phyloP scores from a whole-genome alignment of 1,139 yeast species.

The Nakaseomyces nivariensis region DNA sequence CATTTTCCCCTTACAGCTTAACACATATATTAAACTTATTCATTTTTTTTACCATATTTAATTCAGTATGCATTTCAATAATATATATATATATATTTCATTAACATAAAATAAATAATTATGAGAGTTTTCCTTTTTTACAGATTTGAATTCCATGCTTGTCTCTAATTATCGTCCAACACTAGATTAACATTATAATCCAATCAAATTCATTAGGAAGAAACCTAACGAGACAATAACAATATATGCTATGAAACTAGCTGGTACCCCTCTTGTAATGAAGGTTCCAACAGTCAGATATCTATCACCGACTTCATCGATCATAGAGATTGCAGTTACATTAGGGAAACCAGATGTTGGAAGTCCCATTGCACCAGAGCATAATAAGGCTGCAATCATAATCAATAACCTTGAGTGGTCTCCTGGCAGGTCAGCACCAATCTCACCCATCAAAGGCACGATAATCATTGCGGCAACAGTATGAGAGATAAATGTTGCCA shows the following conservation, averaged over 20 bases:
- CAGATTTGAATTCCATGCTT: no score
- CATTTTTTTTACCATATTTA: background rate
- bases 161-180: no score
- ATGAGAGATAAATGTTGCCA: slow-evolving; percentile 91
- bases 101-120: background rate
- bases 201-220: slow-evolving; percentile 51
- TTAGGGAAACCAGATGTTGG: slow-evolving; percentile 97
- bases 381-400: slow-evolving; percentile 74
- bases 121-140: background rate
- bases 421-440: slow-evolving; percentile 60
- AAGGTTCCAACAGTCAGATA: slow-evolving; percentile 76
- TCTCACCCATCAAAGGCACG: slow-evolving; percentile 77
- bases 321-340: slow-evolving; percentile 87
- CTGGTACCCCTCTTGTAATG: slow-evolving; percentile 80
- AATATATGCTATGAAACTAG: slow-evolving; percentile 61
- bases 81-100: background rate
- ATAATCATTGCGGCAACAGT: slow-evolving; percentile 92
- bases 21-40: background rate
- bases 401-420: slow-evolving; percentile 48
- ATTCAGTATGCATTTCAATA: background rate
- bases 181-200: slow-evolving; percentile 12
- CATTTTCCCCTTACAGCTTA: background rate
- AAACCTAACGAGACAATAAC: slow-evolving; percentile 74
- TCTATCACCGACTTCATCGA: slow-evolving; percentile 81
- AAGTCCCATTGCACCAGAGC: slow-evolving; percentile 91